A percentile compares a stretch with the other conserved stretches of the same genome.
These are phyloP conservation scores for Trichoderma arundinaceum DNA, from an alignment of 2,329 filamentous ascomycete genomes.

Conservation along the genomic window DNA sequence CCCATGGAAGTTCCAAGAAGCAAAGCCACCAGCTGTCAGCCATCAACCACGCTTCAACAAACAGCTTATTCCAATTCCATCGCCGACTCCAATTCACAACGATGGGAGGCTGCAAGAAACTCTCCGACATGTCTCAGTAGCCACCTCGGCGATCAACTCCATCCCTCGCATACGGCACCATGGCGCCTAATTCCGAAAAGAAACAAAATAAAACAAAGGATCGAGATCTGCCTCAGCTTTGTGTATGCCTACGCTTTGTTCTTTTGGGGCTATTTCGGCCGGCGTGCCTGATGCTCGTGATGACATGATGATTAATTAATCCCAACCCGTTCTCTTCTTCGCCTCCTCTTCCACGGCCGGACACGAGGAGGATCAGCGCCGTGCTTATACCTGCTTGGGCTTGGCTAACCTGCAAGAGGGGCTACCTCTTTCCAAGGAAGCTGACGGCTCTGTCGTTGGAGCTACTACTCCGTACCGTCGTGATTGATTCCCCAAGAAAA, in stretches of 20 bases:
- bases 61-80: not conserved
- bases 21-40: not conserved
- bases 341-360: not conserved
- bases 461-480: too few relatives aligned
- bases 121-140: not conserved
- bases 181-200: slow-evolving; percentile 17
- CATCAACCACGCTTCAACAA: not conserved
- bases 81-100: too few relatives aligned
- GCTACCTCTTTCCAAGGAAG: too few relatives aligned
- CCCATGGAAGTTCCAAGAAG: too few relatives aligned
- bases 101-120: not conserved
- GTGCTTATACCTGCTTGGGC: slow-evolving; percentile 3
- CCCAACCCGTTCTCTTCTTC: not conserved
- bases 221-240: slow-evolving; percentile 17
- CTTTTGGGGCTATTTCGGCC: not conserved
- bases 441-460: too few relatives aligned
- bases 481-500: too few relatives aligned
- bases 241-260: not conserved
- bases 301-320: slow-evolving; percentile 24
- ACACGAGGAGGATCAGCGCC: slow-evolving; percentile 10
- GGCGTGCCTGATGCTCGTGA: slow-evolving; percentile 15
- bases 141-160: not conserved
- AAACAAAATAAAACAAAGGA: not conserved
- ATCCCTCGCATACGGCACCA: not conserved
- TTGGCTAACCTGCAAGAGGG: too few relatives aligned